phyloP scores from a whole-genome alignment of 2,329 filamentous ascomycete genomes.

The Ambrosiella beaveri region DNA sequence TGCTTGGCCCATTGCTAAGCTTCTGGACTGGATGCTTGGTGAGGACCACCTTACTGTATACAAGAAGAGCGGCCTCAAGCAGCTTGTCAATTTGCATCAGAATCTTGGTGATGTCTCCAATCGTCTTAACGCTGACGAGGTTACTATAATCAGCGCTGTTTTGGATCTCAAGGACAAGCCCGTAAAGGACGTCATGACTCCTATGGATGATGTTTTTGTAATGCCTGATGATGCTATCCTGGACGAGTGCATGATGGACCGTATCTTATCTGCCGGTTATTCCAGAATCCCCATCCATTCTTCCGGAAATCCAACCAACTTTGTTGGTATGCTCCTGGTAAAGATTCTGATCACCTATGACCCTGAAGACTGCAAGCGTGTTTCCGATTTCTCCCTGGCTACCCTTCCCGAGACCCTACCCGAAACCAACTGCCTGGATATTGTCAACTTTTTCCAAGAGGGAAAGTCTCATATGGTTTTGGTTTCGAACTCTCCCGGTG shows the following conservation, averaged over 20 bases:
- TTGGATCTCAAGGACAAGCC: conserved; percentile 92
- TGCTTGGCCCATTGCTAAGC: conserved; percentile 87
- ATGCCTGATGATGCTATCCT: conserved; percentile 90
- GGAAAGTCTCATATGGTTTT: conserved; percentile 98
- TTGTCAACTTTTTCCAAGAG: conserved; percentile 99
- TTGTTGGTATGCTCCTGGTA: conserved; percentile 92
- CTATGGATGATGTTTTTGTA: conserved; percentile 92
- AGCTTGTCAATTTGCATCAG: conserved; percentile 84
- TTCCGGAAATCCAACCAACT: conserved; percentile 67
- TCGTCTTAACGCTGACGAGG: conserved; percentile 88
- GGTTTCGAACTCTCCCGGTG: conserved; percentile 78
- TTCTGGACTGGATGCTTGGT: conserved; percentile 82
- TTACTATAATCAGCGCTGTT: conserved; percentile 95
- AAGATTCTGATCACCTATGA: conserved; percentile 99
- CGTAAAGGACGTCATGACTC: conserved; percentile 93
- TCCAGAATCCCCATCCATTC: conserved; percentile 90
- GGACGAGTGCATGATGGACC: conserved; percentile 87
- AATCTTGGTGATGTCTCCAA: conserved; percentile 75
- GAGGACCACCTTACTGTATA: conserved; percentile 93
- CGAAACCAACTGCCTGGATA: conserved; percentile 91
- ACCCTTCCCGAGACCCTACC: conserved; percentile 89
- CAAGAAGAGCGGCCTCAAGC: conserved; percentile 96
- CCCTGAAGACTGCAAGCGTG: conserved; percentile 73
- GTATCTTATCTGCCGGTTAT: conserved; percentile 82
- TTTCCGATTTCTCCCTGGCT: conserved; percentile 79